Conservation (phyloP, 352 stramenopile genomes). For the Phytophthora pini region DNA sequence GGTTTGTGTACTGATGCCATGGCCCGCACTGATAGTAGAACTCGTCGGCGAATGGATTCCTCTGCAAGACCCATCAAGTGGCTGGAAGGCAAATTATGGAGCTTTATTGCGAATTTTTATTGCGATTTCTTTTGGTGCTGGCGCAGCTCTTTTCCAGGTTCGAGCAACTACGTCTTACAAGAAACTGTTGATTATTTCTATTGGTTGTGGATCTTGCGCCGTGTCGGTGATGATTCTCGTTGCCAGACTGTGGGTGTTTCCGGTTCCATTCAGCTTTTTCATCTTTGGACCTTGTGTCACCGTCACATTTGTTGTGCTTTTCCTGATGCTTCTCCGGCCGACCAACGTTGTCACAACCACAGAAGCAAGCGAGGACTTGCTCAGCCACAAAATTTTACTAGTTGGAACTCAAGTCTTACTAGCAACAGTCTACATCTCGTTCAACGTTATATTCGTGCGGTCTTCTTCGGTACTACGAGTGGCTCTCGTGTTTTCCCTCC, state of each 20-base stretch:
- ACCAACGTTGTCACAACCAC: background rate
- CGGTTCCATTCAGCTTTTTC: slow-evolving; percentile 19
- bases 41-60: slow-evolving; percentile 21
- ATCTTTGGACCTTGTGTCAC: slow-evolving; percentile 1
- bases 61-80: slow-evolving; percentile 19
- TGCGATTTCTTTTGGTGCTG: slow-evolving; percentile 2
- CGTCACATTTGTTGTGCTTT: background rate
- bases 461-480: slow-evolving; percentile 1
- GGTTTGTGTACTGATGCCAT: slow-evolving; percentile 10
- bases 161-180: slow-evolving; percentile 4
- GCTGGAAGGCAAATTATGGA: slow-evolving; percentile 16
- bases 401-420: slow-evolving; percentile 9
- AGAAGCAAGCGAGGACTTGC: background rate
- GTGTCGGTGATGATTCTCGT: background rate
- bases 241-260: slow-evolving; percentile 14
- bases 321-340: background rate
- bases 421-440: slow-evolving; percentile 13
- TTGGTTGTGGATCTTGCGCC: background rate
- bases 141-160: slow-evolving; percentile 14
- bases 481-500: slow-evolving; percentile 9
- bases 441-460: slow-evolving; percentile 12
- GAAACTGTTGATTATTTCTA: slow-evolving; percentile 6
- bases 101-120: slow-evolving; percentile 8
- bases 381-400: slow-evolving; percentile 13
- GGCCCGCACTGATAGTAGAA: slow-evolving; percentile 15